phyloP scores from a whole-genome alignment of 306 rosid genomes.

The Cicer bijugum region DNA sequence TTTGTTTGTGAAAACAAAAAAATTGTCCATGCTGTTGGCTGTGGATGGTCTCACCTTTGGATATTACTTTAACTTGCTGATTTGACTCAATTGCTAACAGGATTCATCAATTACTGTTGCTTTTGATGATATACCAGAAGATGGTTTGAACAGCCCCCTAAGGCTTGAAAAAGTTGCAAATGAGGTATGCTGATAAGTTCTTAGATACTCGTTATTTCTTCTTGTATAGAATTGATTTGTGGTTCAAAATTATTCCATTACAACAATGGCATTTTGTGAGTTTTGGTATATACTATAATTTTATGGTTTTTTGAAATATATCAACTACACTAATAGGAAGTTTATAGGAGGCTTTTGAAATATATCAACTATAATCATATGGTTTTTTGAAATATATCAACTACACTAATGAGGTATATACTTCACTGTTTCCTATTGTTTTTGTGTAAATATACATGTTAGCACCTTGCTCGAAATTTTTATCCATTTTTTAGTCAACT shows the following conservation, averaged over 20 bases:
- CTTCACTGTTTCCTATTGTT: slow-evolving; percentile 10
- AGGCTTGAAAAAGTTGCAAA: slow-evolving; percentile 93
- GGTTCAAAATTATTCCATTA: slow-evolving; percentile 19
- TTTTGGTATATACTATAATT: slow-evolving; percentile 23
- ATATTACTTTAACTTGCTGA: slow-evolving; percentile 42
- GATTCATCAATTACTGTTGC: slow-evolving; percentile 95
- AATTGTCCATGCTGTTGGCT: slow-evolving; percentile 29
- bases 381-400: slow-evolving; percentile 38
- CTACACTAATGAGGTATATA: too few species aligned
- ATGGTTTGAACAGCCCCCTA: slow-evolving; percentile 83
- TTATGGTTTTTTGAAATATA: slow-evolving; percentile 31
- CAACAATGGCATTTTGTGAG: slow-evolving; percentile 11
- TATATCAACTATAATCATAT: slow-evolving; percentile 5
- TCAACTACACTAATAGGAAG: slow-evolving; percentile 29
- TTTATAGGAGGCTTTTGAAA: slow-evolving; percentile 26
- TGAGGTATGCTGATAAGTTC: slow-evolving; percentile 63
- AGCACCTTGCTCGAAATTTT: slow-evolving; percentile 8
- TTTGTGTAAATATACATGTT: neutral
- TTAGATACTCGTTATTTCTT: neutral
- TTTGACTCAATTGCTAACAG: slow-evolving; percentile 56
- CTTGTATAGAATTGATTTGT: neutral
- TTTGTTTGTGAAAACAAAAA: slow-evolving; percentile 16
- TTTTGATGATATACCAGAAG: slow-evolving; percentile 96
- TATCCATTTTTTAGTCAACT: slow-evolving; percentile 21
- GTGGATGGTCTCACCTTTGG: slow-evolving; percentile 36